Conservation (phyloP, 768 basidiomycete species). For the Auriscalpium orientale region DNA sequence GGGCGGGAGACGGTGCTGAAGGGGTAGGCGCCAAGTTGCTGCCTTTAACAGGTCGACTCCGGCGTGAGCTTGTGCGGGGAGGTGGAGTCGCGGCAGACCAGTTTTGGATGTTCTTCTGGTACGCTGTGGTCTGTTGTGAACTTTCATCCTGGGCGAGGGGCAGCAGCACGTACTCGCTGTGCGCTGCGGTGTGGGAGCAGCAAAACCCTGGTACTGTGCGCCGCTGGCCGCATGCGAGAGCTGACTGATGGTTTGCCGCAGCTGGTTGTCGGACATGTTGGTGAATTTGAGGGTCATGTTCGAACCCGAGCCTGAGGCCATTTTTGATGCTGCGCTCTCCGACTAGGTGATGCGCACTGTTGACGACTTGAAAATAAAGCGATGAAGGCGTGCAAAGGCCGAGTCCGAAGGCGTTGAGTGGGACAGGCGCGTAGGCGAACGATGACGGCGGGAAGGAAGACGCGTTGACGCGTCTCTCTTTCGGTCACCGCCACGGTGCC, state of each 20-base stretch:
- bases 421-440: not conserved
- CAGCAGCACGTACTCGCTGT: constrained; percentile 4
- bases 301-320: constrained; percentile 10
- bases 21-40: constrained; percentile 33
- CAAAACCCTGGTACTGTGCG: constrained; percentile 28
- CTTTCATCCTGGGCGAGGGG: not conserved
- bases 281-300: constrained; percentile 22
- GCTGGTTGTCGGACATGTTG: constrained; percentile 53
- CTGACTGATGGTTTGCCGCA: constrained; percentile 56
- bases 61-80: constrained; percentile 38
- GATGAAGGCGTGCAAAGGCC: not conserved
- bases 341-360: constrained; percentile 12
- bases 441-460: not conserved
- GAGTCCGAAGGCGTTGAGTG: not conserved
- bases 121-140: constrained; percentile 28
- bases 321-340: constrained; percentile 25
- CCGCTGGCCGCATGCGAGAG: constrained; percentile 29
- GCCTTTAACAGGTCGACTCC: constrained; percentile 32
- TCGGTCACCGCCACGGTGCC: not conserved
- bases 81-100: constrained; percentile 59
- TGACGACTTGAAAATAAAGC: not conserved
- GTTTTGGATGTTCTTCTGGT: constrained; percentile 62
- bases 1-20: constrained; percentile 26
- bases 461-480: constrained; percentile 7
- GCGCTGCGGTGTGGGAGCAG: constrained; percentile 23